A percentile compares a stretch with the other conserved stretches of the same genome.
phyloP scores from a whole-genome alignment of 2,329 filamentous ascomycete genomes.

The Diaporthe sp. region DNA sequence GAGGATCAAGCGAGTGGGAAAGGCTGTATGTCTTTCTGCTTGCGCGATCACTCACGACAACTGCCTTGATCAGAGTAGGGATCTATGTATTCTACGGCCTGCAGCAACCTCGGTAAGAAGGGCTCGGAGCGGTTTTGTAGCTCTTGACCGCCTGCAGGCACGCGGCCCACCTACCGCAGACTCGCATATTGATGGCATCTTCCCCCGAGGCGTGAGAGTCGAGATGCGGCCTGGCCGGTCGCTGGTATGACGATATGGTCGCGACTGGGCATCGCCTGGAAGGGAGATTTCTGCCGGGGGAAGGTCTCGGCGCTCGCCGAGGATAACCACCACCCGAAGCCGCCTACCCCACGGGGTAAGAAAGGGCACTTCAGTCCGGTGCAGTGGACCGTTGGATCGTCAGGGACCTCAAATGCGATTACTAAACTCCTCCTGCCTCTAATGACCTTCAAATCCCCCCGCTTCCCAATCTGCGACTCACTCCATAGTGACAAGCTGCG shows the following conservation, averaged over 20 bases:
- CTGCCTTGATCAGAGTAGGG: background rate
- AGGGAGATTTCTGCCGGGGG: constrained; percentile 18
- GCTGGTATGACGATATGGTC: background rate
- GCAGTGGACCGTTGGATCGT: constrained; percentile 3
- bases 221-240: background rate
- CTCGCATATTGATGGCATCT: constrained; percentile 1
- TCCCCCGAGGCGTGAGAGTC: background rate
- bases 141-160: constrained; percentile 11
- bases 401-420: background rate
- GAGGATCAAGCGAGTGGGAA: background rate
- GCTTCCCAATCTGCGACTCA: background rate
- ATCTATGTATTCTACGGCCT: background rate
- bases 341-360: constrained; percentile 15
- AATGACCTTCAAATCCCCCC: background rate
- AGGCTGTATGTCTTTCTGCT: background rate
- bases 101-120: background rate
- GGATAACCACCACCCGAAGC: background rate
- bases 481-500: background rate
- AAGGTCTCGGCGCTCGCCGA: constrained; percentile 11
- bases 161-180: background rate
- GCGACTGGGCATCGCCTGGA: background rate
- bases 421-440: background rate
- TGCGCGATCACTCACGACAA: background rate
- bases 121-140: constrained; percentile 1
- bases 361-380: constrained; percentile 8